Conservation (phyloP, 208 protist genomes). For the Endotrypanum monterogeii region DNA sequence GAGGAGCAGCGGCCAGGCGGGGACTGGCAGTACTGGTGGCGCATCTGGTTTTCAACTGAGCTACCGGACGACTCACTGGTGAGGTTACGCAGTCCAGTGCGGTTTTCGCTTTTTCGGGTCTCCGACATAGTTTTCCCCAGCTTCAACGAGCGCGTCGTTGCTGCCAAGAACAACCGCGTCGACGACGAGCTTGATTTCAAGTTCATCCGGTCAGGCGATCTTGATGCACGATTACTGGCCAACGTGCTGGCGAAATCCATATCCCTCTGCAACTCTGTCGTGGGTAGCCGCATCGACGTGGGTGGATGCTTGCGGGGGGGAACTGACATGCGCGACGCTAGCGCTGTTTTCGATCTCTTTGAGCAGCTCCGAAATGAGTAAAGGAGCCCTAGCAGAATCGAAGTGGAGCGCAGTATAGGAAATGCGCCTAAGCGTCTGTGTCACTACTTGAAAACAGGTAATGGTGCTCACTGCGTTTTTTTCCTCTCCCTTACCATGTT, state of each 20-base stretch:
- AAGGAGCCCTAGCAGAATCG: background rate
- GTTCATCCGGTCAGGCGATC: constrained; percentile 30
- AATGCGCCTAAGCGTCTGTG: background rate
- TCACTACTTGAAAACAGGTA: background rate
- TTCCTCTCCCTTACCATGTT: background rate
- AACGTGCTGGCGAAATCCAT: constrained; percentile 53
- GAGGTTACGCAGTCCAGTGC: constrained; percentile 32
- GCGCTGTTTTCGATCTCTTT: constrained; percentile 55
- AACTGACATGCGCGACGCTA: constrained; percentile 48
- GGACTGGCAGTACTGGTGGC: constrained; percentile 44
- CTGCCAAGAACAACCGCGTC: constrained; percentile 64
- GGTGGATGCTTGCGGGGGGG: constrained; percentile 44
- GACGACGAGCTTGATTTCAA: constrained; percentile 35
- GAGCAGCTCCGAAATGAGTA: constrained; percentile 48
- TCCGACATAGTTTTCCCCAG: constrained; percentile 65
- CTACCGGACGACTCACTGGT: constrained; percentile 34
- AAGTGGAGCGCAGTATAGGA: background rate
- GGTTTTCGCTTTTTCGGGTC: constrained; percentile 64
- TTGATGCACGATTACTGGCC: constrained; percentile 58
- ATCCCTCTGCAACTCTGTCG: constrained; percentile 55
- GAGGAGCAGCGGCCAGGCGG: constrained; percentile 31
- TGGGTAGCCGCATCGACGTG: constrained; percentile 64
- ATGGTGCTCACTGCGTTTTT: background rate
- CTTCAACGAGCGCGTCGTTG: constrained; percentile 50
- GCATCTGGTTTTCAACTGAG: constrained; percentile 42